Evolutionary conservation across 2,329 filamentous ascomycete species (phyloP), one percentile per base, ranked within the genome.

Genomic region (Arthrobotrys conoides): DNA sequence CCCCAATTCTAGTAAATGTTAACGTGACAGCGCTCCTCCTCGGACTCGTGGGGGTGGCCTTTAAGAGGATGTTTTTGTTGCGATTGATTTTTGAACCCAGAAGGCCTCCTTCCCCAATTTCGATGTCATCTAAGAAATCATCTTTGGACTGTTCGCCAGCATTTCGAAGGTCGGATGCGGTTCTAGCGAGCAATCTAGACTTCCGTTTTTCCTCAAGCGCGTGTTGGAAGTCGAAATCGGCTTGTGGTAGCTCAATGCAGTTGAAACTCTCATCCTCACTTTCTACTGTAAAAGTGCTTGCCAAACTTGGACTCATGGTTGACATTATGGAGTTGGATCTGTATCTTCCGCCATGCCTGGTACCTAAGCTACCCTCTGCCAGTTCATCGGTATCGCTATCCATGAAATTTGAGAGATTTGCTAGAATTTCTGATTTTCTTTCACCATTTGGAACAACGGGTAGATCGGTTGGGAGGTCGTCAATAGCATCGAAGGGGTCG

Each of bases 11-110:
- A 59, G 93, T 96, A 83, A 98, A 98, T 5, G 94, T 97, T 79
- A 98, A 87, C 12, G 94, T 95, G 30, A 96, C 92, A 10, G 93
- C 91, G 18, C 93, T 90, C 83, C 91, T 91, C 79, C 92, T 89
- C 22, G 89, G 88, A 81, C 93, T 94, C 14, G 88, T 86, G 20
- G 90, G 88, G 67, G 90, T 88, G 79, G 80, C 63, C 85, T 96
- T 97, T 82, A 96, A 88, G 83, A 95, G 94, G 81, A 99, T 89
- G 83, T 99, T 97, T 80, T 93, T 93, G 84, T 98, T 96, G 18
- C 97, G 87, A 0, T 92, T 95, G 51, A 93, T 87, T 84, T 95
- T 97, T 73, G 88, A 90, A 89, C 82, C 93, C 90, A 82, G 98
- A 93, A 16, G 93, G 88, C 76, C 92, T 5, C 91, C 93, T 81